These are phyloP conservation scores for Mycena pura DNA, from an alignment of 768 basidiomycete species.

Conservation along the genomic window DNA sequence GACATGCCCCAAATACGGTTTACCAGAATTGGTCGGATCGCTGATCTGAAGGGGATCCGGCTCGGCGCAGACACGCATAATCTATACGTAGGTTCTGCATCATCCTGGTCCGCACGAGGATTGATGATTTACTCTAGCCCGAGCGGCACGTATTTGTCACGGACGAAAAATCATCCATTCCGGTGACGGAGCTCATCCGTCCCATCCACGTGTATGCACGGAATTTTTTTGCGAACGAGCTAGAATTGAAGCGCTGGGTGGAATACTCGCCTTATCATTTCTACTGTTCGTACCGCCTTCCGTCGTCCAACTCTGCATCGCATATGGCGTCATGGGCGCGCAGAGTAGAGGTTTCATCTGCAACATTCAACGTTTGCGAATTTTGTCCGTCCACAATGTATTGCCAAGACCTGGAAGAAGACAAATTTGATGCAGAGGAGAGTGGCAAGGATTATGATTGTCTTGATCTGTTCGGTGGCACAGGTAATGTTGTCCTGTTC, in stretches of 20 bases:
- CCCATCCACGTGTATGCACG: constrained; percentile 40
- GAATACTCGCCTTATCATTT: constrained; percentile 62
- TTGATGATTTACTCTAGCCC: constrained; percentile 45
- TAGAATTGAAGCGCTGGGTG: constrained; percentile 52
- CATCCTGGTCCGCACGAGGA: not conserved
- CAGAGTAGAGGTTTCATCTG: not conserved
- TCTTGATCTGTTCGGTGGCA: constrained; percentile 58
- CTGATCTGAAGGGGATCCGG: constrained; percentile 37
- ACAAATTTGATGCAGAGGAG: constrained; percentile 41
- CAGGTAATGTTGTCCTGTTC: constrained; percentile 31
- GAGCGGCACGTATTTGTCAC: constrained; percentile 66
- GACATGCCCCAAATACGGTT: constrained; percentile 38
- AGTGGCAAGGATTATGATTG: constrained; percentile 36
- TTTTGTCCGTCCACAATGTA: constrained; percentile 20
- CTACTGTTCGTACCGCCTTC: constrained; percentile 60
- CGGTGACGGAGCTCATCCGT: constrained; percentile 49
- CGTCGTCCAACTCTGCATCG: constrained; percentile 35
- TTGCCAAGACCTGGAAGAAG: constrained; percentile 37
- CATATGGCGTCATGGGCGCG: constrained; percentile 4
- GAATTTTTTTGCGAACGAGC: constrained; percentile 49
- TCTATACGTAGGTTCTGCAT: constrained; percentile 1
- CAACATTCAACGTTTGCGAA: constrained; percentile 7
- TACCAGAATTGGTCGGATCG: constrained; percentile 58
- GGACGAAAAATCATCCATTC: constrained; percentile 44
- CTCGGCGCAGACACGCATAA: constrained; percentile 13